phyloP scores from a whole-genome alignment of 345 rosid genomes.

The Carallia brachiata region DNA sequence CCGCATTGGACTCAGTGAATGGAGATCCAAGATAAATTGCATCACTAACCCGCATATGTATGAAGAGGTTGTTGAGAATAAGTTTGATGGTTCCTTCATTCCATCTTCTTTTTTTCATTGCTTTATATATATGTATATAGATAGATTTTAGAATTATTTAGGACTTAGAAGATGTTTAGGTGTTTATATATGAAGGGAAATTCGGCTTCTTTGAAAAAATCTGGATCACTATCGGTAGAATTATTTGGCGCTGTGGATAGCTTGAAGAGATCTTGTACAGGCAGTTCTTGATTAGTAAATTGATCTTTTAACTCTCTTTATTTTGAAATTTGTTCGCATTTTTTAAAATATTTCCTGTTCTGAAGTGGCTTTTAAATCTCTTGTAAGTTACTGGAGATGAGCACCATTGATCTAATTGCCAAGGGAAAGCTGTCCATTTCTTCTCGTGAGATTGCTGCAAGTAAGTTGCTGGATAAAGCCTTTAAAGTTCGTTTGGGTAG shows the following conservation, averaged over 20 bases:
- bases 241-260: not conserved
- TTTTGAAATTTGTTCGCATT: not conserved
- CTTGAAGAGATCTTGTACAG: not conserved
- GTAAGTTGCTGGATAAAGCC: slow-evolving; percentile 58
- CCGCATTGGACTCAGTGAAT: slow-evolving; percentile 57
- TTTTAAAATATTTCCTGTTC: not conserved
- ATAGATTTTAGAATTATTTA: not conserved
- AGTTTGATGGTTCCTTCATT: not conserved
- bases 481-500: slow-evolving; percentile 63
- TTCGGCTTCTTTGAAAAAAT: not conserved
- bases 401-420: slow-evolving; percentile 47
- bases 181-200: not conserved
- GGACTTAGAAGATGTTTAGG: not conserved
- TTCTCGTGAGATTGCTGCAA: slow-evolving; percentile 48
- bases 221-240: not conserved
- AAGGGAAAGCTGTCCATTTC: slow-evolving; percentile 51
- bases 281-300: not conserved
- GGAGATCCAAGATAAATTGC: slow-evolving; percentile 63
- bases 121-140: not conserved
- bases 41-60: slow-evolving; percentile 66
- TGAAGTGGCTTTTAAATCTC: slow-evolving; percentile 22
- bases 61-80: slow-evolving; percentile 48
- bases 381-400: slow-evolving; percentile 57
- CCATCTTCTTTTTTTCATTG: not conserved
- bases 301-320: not conserved